Evolutionary conservation across 148 eudicot genomes (phyloP).

Genomic region (Beta vulgaris): DNA sequence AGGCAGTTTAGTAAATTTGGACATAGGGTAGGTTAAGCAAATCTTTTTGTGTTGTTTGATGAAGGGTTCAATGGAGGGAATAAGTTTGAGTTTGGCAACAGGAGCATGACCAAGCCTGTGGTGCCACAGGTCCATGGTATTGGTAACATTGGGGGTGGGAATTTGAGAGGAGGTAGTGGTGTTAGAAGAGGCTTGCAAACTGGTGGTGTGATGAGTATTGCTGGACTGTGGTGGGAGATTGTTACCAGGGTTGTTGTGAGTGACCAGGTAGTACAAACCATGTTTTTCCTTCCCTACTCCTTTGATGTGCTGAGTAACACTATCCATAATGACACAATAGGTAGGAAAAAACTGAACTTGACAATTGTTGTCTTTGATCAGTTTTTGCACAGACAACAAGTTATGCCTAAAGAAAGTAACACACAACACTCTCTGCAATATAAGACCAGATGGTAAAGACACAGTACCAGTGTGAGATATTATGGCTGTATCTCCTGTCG

Average conservation of each 20-base stretch:
- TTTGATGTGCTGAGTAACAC: neutral
- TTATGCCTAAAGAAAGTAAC: neutral
- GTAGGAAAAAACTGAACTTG: neutral
- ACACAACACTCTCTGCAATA: neutral
- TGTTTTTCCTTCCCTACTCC: neutral
- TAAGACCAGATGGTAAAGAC: accelerated
- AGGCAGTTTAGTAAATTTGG: neutral
- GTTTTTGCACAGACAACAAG: neutral
- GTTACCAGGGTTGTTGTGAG: no score
- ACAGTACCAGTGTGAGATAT: neutral
- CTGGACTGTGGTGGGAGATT: no score
- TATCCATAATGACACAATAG: neutral
- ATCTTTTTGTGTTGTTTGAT: no score
- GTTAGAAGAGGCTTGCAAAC: no score
- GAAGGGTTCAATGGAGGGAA: neutral
- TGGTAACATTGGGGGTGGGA: no score
- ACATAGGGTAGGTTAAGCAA: neutral
- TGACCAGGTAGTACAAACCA: neutral
- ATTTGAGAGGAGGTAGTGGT: no score
- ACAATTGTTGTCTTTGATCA: neutral
- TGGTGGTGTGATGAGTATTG: no score
- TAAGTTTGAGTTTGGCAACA: neutral
- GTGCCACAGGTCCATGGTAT: neutral
- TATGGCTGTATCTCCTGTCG: neutral
- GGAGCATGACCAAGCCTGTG: neutral